These are phyloP conservation scores for Daedalea quercina DNA, from an alignment of 768 basidiomycete genomes.

Conservation along the genomic window DNA sequence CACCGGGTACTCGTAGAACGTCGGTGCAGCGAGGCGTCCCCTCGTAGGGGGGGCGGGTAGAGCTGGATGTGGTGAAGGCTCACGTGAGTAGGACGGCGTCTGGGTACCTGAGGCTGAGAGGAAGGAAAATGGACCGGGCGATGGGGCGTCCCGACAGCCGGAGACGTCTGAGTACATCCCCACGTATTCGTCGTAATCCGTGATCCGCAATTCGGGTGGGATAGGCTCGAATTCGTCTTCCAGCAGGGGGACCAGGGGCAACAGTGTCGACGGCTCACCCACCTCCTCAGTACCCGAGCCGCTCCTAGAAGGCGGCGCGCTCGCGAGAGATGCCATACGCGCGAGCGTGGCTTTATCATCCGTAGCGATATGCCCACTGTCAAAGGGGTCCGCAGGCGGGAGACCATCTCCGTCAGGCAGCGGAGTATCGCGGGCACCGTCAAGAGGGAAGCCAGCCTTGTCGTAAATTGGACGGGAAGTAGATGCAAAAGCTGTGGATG, in stretches of 20 bases:
- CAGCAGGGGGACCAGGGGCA: conserved; percentile 13
- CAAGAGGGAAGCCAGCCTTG: no score
- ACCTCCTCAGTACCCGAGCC: conserved; percentile 1
- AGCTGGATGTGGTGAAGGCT: conserved; percentile 5
- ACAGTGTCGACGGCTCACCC: conserved; percentile 8
- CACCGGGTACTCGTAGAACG: conserved; percentile 23
- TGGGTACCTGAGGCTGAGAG: background rate
- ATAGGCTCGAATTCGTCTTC: conserved; percentile 18
- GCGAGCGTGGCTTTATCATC: conserved; percentile 30
- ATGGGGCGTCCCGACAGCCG: background rate
- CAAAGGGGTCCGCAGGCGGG: background rate
- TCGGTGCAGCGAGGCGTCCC: conserved; percentile 14
- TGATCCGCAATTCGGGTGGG: conserved; percentile 3
- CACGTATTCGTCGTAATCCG: conserved; percentile 5
- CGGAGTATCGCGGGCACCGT: background rate
- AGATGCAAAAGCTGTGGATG: background rate
- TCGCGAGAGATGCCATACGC: conserved; percentile 22
- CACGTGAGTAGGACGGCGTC: conserved; percentile 14
- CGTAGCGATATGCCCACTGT: conserved; percentile 27
- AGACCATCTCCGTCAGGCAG: background rate
- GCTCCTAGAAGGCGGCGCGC: conserved; percentile 14
- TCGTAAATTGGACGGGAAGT: no score
- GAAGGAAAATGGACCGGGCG: background rate
- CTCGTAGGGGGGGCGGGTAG: conserved; percentile 21
- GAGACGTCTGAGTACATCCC: conserved; percentile 2